Conservation (phyloP, 805 yeast genomes). For the Candida namnaoensis region DNA sequence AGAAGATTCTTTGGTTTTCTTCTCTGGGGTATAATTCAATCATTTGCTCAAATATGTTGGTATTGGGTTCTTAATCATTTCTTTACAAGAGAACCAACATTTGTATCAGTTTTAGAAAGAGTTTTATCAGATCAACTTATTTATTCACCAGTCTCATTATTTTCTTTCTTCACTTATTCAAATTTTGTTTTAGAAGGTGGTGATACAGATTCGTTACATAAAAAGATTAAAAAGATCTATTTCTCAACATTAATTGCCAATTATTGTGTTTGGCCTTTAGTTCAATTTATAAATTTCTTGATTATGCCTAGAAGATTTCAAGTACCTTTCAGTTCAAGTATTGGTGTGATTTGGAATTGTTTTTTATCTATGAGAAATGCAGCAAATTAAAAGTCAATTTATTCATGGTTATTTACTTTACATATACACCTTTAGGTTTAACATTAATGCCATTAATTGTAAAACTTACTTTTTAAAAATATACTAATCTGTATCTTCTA, state of each 20-base stretch:
- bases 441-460: no score
- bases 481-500: no score
- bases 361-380: constrained; percentile 79
- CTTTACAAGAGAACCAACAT: constrained; percentile 74
- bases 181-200: constrained; percentile 76
- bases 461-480: no score
- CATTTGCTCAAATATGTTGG: constrained; percentile 86
- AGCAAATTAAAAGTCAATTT: constrained; percentile 12
- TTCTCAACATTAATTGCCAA: constrained; percentile 59
- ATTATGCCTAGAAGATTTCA: constrained; percentile 66
- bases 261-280: constrained; percentile 75
- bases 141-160: constrained; percentile 80
- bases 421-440: no score
- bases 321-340: constrained; percentile 75
- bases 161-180: constrained; percentile 76
- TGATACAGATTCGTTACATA: constrained; percentile 49
- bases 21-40: constrained; percentile 79
- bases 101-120: constrained; percentile 76
- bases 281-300: constrained; percentile 67
- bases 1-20: constrained; percentile 70
- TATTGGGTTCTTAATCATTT: constrained; percentile 70
- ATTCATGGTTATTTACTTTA: no score
- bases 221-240: constrained; percentile 59
- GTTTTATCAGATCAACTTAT: constrained; percentile 86
- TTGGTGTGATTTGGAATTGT: constrained; percentile 93